Base-by-base conservation (phyloP, 2,329 filamentous ascomycete species). In the Talaromyces verruculosus region DNA sequence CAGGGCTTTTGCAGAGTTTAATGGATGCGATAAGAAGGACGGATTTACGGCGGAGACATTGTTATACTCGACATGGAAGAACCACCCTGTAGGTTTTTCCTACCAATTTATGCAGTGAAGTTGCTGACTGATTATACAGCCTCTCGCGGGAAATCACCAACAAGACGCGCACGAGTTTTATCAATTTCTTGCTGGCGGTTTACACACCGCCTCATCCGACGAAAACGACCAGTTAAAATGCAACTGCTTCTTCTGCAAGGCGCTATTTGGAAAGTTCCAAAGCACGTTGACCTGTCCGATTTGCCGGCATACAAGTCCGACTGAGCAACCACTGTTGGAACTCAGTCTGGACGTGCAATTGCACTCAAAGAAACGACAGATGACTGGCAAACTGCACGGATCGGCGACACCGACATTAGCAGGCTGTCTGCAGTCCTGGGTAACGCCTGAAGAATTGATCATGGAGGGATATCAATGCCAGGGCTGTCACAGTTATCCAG, bases 101-200 rank as follows among this genome's bases (percentile, higher is more conserved):
- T 58, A 7, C 22, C 28, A 10, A 13, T 8, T 22, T 10, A n/a
- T 35, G n/a, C 25, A 13, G 6, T 37, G 2, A 13, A 35, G 28
- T n/a, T 35, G 11, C 11, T 28, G 57, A 60, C 39, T 60, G 11
- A 43, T 43, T n/a, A 60, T 19, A 41, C 66, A 91, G 78, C 88
- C 90, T 67, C 84, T 93, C 25, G 92, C 94, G 1, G 95, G 93
- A 11, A 96, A 96, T 72, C 92, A 93, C 73, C 94, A 98, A 78
- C 94, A 98, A 80, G 94, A 98, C 75, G 94, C 94, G 0, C 94
- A 98, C 75, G 94, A 98, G 76, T 98, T 96, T 79, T 96, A 97
- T 77, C 93, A 97, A 75, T 97, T 96, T 74, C 86, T 98, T 39
- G 90, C 96, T 41, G 94, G 97, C 80, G 91, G 95, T 72, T 84